Percentiles rank a stretch among this genome's conserved stretches.
Evolutionary conservation across 768 basidiomycete species (phyloP).

Genomic region (Calocera viscosa): DNA sequence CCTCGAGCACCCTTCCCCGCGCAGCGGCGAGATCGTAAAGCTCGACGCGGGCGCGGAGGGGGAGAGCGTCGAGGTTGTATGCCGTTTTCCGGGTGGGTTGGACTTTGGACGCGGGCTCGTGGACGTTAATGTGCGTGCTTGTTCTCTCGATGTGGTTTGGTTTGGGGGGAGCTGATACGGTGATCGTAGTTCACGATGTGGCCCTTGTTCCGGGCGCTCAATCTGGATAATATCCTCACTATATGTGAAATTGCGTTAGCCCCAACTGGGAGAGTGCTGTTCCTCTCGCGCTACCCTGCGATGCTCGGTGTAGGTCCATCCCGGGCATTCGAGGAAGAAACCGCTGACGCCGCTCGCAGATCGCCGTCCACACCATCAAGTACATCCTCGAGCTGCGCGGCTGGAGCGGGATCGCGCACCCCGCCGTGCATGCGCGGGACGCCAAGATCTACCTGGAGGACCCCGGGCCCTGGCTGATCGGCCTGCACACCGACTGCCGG

Average conservation of each 20-base stretch:
- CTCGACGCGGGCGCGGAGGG: conserved; percentile 55
- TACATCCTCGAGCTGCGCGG: conserved; percentile 87
- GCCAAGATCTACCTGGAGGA: conserved; percentile 90
- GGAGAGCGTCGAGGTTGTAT: conserved; percentile 66
- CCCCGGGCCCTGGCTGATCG: conserved; percentile 94
- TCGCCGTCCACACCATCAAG: conserved; percentile 79
- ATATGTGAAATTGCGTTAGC: conserved; percentile 87
- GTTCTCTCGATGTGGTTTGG: too few relatives aligned
- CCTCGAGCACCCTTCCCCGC: conserved; percentile 49
- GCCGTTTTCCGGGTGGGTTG: conserved; percentile 83
- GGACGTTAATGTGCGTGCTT: conserved; percentile 53
- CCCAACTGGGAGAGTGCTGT: conserved; percentile 74
- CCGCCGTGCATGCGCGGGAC: conserved; percentile 76
- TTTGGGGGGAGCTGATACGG: not conserved
- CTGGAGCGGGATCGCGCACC: conserved; percentile 79
- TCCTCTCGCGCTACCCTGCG: conserved; percentile 78
- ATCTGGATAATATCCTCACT: conserved; percentile 85
- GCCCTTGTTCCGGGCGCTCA: conserved; percentile 87
- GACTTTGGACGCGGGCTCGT: conserved; percentile 86
- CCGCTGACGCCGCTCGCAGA: conserved; percentile 30
- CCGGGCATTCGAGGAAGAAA: not conserved
- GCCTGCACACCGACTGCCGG: conserved; percentile 71
- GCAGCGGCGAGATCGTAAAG: conserved; percentile 73
- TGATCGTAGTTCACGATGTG: conserved; percentile 65
- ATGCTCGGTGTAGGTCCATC: conserved; percentile 62